Evolutionary conservation across 306 rosid species (phyloP), one percentile per base, ranked within the genome.

Genomic region (Inga laurina): DNA sequence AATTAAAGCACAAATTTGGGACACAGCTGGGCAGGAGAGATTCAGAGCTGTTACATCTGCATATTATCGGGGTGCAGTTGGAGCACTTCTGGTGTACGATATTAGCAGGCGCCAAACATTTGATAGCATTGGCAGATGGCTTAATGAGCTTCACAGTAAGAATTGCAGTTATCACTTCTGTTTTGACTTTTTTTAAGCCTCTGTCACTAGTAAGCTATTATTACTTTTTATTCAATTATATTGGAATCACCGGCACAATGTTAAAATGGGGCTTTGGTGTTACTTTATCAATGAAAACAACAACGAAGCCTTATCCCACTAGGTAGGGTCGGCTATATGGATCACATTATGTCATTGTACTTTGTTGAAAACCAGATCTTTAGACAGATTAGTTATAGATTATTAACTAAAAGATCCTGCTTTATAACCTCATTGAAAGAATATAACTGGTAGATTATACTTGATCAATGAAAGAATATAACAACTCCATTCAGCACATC

Each of bases 31-130:
- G 77, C 94, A 91, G 85, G 94, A 91, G 88, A 92, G 94, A 62
- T 89, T 91, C 80, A 88, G 94, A 82, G 94, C 94, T 81, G 93
- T 91, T 75, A 91, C 94, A 54, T 91, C 94, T 79, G 94, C 94
- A 74, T 91, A 91, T 80, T 91, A 89, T 46, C 82, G 94, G 87
- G 94, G 94, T 82, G 94, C 94, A 1, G 94, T 91, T 74, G 94
- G 94, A 65, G 94, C 94, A 77, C 93, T 91, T 79, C 43, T 91
- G 76, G 94, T 91, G 44, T 91, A 91, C 43, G 94, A 91, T 54
- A 86, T 91, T 69, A 89, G 93, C 80, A 85, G 93, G 82, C 93
- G 85, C 82, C 94, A 89, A 83, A 91, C 95, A 14, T 91, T 91
- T 82, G 95, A 91, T 72, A 86, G 93, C 88, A 82, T 91, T 48